Percentiles rank a stretch among this genome's conserved stretches.
phyloP scores from a whole-genome alignment of 129 eudicot genomes.

The Flaveria ramosissima region DNA sequence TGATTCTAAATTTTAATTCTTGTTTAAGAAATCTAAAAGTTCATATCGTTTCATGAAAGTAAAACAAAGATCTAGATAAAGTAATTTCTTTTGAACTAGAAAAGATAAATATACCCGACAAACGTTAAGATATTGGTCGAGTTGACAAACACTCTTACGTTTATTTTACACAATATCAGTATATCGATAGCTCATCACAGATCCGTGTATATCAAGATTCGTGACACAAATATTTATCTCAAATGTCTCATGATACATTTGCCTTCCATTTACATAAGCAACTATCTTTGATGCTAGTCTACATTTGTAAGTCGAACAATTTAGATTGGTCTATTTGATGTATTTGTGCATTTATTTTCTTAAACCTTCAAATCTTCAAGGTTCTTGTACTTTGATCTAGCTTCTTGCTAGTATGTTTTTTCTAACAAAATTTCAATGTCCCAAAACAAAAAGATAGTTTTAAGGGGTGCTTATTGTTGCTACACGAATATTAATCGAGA shows the following conservation, averaged over 20 bases:
- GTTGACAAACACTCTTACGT: not conserved
- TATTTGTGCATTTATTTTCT: too few species aligned
- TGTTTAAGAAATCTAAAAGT: not conserved
- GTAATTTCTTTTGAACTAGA: not conserved
- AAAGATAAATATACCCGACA: not conserved
- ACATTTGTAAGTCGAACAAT: not conserved
- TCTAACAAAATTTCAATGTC: not conserved
- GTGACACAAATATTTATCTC: not conserved
- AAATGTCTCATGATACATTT: not conserved
- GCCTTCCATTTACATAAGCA: not conserved
- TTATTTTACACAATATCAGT: not conserved
- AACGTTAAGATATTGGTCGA: not conserved
- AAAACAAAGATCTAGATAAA: not conserved
- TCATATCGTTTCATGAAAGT: not conserved
- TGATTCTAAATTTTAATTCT: not conserved
- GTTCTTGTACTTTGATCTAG: too few species aligned
- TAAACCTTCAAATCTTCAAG: too few species aligned
- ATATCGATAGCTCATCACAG: not conserved
- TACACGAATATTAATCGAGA: too few species aligned
- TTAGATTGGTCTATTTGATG: too few species aligned
- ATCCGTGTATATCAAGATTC: not conserved
- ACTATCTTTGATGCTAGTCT: not conserved
- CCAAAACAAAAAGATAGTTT: not conserved
- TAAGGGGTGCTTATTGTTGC: constrained; percentile 17
- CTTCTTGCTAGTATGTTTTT: too few species aligned